phyloP scores from a whole-genome alignment of 352 stramenopile species.

The Pythium grandisporangium region DNA sequence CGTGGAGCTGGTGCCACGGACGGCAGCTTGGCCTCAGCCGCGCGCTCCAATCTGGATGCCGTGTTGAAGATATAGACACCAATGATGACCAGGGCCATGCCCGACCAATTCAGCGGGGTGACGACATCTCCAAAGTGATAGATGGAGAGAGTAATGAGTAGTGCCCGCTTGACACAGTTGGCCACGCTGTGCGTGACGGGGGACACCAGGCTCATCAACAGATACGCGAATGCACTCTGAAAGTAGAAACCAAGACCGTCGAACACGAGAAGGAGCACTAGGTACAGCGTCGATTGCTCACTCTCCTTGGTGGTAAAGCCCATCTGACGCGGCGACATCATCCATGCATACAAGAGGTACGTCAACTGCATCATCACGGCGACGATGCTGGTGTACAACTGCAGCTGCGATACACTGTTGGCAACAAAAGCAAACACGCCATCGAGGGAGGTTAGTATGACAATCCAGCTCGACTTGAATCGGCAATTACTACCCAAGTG shows the following conservation, averaged over 20 bases:
- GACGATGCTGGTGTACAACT: constrained; percentile 87
- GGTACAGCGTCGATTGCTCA: constrained; percentile 25
- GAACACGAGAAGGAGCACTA: constrained; percentile 42
- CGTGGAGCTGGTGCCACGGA: constrained; percentile 16
- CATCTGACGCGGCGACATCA: constrained; percentile 19
- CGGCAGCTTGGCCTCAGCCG: constrained; percentile 14
- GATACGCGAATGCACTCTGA: constrained; percentile 86
- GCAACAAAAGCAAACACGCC: neutral
- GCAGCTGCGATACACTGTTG: constrained; percentile 68
- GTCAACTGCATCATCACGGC: constrained; percentile 77
- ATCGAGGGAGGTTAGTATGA: neutral
- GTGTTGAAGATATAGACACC: constrained; percentile 87
- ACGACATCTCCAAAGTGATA: constrained; percentile 84
- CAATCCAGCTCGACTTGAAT: too few species aligned
- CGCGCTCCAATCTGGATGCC: constrained; percentile 52
- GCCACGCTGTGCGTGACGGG: constrained; percentile 87
- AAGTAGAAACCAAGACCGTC: constrained; percentile 86
- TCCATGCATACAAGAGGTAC: constrained; percentile 69
- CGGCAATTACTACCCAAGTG: too few species aligned
- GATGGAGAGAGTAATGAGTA: constrained; percentile 89
- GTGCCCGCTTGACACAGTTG: constrained; percentile 86
- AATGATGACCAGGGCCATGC: constrained; percentile 81
- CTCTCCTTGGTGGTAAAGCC: constrained; percentile 12
- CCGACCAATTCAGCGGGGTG: constrained; percentile 72
- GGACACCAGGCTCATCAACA: constrained; percentile 87